phyloP scores from a whole-genome alignment of 1,139 yeast genomes.

The Pichia sp. region DNA sequence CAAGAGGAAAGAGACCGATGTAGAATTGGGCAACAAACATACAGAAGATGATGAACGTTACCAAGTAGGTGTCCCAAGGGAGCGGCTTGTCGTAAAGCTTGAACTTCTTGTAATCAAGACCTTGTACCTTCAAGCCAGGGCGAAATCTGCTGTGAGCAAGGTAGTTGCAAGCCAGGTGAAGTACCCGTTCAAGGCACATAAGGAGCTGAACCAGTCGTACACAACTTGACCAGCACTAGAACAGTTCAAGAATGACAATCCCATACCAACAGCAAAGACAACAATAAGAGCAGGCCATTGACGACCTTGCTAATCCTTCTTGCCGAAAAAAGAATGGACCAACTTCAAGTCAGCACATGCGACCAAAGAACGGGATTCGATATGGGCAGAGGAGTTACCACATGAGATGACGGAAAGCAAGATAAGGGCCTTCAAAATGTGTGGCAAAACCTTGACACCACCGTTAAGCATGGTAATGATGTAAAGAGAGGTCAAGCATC shows the following conservation, averaged over 20 bases:
- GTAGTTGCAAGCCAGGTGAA: constrained; percentile 72
- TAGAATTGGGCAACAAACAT: constrained; percentile 23
- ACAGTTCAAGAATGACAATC: constrained; percentile 62
- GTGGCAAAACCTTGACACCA: constrained; percentile 65
- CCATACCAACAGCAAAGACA: constrained; percentile 57
- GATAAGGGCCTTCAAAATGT: constrained; percentile 73
- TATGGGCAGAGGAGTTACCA: constrained; percentile 73
- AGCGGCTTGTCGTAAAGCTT: constrained; percentile 22
- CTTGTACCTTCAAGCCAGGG: constrained; percentile 13
- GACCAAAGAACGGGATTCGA: constrained; percentile 69
- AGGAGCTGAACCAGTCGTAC: constrained; percentile 79
- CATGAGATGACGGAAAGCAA: constrained; percentile 68
- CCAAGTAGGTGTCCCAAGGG: constrained; percentile 26
- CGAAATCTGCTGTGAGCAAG: not conserved
- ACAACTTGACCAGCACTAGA: constrained; percentile 62
- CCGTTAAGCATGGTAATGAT: constrained; percentile 59
- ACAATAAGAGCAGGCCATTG: constrained; percentile 57
- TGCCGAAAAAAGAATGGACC: constrained; percentile 54
- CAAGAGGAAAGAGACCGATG: constrained; percentile 23
- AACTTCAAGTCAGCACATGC: constrained; percentile 56
- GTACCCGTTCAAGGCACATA: constrained; percentile 72
- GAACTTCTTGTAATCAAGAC: constrained; percentile 20
- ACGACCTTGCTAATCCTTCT: constrained; percentile 58
- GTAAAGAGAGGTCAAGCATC: constrained; percentile 48
- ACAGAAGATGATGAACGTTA: constrained; percentile 19